Evolutionary conservation across 768 basidiomycete species (phyloP).

Genomic region (Russula brevipes): DNA sequence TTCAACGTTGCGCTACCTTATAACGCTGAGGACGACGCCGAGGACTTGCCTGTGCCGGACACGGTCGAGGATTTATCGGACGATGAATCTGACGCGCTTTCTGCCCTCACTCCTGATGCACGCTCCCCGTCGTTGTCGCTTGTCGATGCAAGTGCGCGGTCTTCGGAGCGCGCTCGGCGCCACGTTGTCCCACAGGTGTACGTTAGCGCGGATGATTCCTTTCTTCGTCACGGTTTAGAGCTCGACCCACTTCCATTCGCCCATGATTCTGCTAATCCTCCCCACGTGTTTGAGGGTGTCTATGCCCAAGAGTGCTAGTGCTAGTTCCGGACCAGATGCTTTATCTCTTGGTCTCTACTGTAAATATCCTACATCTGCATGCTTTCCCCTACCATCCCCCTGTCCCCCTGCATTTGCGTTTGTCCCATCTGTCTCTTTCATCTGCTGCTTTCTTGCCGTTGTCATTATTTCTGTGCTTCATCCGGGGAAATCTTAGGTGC

Average conservation of each 20-base stretch:
- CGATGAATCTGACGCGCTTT: slow-evolving; percentile 72
- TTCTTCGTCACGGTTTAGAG: slow-evolving; percentile 55
- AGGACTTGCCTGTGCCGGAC: slow-evolving; percentile 68
- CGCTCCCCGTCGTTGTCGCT: slow-evolving; percentile 54
- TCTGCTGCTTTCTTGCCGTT: slow-evolving; percentile 19
- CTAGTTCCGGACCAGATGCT: slow-evolving; percentile 5
- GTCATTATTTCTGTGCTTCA: slow-evolving; percentile 14
- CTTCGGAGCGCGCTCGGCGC: slow-evolving; percentile 35
- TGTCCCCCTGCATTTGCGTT: slow-evolving; percentile 28
- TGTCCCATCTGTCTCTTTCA: slow-evolving; percentile 28
- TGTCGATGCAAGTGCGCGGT: slow-evolving; percentile 32
- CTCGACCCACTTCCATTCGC: slow-evolving; percentile 69
- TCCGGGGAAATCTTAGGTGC: slow-evolving; percentile 21
- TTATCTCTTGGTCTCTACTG: slow-evolving; percentile 22
- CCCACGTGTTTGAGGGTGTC: slow-evolving; percentile 33
- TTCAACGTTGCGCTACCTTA: slow-evolving; percentile 60
- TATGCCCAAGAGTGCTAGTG: slow-evolving; percentile 61
- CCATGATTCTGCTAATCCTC: slow-evolving; percentile 42
- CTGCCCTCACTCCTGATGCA: slow-evolving; percentile 49
- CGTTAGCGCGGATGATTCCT: slow-evolving; percentile 53
- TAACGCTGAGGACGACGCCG: slow-evolving; percentile 55
- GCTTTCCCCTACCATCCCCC: slow-evolving; percentile 20
- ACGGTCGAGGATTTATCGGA: slow-evolving; percentile 82
- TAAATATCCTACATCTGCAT: slow-evolving; percentile 32
- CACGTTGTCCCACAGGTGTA: slow-evolving; percentile 53